Conservation (phyloP, 2,329 filamentous ascomycete genomes). For the Talaromyces albobiverticillius region DNA sequence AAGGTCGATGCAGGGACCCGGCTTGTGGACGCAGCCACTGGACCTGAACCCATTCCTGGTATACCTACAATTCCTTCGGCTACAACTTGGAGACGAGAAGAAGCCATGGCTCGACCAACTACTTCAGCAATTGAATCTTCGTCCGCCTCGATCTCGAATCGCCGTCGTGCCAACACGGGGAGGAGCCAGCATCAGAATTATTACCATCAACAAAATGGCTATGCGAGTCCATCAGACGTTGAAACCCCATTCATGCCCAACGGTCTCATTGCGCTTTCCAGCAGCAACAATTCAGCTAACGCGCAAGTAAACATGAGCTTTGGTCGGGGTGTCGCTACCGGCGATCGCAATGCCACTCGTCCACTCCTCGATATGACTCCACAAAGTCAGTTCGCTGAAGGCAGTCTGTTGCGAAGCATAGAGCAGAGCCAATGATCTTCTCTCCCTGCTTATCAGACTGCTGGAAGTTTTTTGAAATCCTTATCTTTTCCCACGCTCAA, state of each 20-base stretch:
- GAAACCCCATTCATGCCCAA: conserved; percentile 32
- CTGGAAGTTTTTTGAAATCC: not conserved
- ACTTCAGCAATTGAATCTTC: conserved; percentile 15
- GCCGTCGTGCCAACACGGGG: conserved; percentile 34
- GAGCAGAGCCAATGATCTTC: conserved; percentile 20
- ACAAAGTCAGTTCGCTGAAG: conserved; percentile 43
- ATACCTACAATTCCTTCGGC: conserved; percentile 35
- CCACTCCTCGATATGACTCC: conserved; percentile 44
- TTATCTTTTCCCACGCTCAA: not conserved
- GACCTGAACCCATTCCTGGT: conserved; percentile 32
- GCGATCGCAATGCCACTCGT: conserved; percentile 35
- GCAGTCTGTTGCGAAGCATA: conserved; percentile 42
- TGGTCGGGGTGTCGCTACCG: conserved; percentile 40
- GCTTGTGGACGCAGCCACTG: conserved; percentile 42
- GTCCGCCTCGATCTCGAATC: conserved; percentile 11
- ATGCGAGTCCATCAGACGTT: conserved; percentile 12
- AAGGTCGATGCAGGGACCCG: conserved; percentile 42
- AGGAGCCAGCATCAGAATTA: conserved; percentile 25
- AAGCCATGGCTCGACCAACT: conserved; percentile 12
- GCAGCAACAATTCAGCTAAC: conserved; percentile 8
- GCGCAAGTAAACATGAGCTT: conserved; percentile 18
- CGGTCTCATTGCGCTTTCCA: conserved; percentile 34
- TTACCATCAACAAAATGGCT: conserved; percentile 14
- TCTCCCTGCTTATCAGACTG: too few relatives aligned
- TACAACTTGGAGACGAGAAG: conserved; percentile 39